phyloP scores from a whole-genome alignment of 495 filamentous ascomycete species.

The Penicillium daleae region DNA sequence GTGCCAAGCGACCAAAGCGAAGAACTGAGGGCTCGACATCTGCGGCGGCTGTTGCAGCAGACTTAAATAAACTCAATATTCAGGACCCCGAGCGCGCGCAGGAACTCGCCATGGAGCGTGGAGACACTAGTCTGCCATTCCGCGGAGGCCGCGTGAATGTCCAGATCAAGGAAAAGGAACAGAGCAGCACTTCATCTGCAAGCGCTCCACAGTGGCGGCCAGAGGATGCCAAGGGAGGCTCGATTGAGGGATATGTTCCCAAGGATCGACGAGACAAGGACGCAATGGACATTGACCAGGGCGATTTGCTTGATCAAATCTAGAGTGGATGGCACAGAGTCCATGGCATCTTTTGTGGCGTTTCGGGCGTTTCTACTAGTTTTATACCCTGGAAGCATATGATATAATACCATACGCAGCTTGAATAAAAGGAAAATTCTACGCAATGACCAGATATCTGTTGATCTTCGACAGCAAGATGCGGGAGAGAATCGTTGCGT shows the following conservation, averaged over 20 bases:
- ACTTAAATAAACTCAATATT: constrained; percentile 38
- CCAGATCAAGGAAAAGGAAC: constrained; percentile 45
- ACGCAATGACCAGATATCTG: constrained; percentile 21
- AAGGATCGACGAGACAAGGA: constrained; percentile 20
- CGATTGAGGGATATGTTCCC: constrained; percentile 53
- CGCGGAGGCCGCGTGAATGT: constrained; percentile 42
- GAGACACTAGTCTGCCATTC: constrained; percentile 38
- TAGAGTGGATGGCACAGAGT: constrained; percentile 25
- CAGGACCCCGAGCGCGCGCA: constrained; percentile 32
- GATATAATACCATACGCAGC: constrained; percentile 23
- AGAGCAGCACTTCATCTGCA: constrained; percentile 15
- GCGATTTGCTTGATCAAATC: constrained; percentile 44
- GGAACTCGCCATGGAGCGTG: constrained; percentile 53
- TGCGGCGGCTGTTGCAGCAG: constrained; percentile 33
- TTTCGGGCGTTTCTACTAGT: constrained; percentile 21
- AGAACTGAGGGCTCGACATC: constrained; percentile 16
- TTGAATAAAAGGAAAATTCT: constrained; percentile 17
- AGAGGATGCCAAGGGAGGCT: constrained; percentile 43
- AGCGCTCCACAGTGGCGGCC: constrained; percentile 39
- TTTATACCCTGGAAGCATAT: constrained; percentile 29
- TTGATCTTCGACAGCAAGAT: constrained; percentile 13
- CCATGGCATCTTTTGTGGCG: constrained; percentile 14
- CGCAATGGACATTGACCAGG: constrained; percentile 24
- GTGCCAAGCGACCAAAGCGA: constrained; percentile 24
- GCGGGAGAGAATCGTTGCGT: constrained; percentile 3